phyloP scores from a whole-genome alignment of 805 yeast genomes.

The Metschnikowia corniflorae region DNA sequence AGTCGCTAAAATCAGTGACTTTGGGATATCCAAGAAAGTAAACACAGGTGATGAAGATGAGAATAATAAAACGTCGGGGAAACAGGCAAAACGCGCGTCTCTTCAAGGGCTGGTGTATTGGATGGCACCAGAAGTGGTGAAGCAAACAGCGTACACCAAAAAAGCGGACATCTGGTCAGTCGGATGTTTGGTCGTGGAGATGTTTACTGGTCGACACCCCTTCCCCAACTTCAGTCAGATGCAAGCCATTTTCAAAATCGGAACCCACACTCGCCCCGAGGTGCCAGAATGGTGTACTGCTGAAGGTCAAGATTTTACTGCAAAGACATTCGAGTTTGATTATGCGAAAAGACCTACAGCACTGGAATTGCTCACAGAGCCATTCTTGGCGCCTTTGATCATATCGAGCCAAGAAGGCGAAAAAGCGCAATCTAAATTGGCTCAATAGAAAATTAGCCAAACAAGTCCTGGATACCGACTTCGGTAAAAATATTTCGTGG shows the following conservation, averaged over 20 bases:
- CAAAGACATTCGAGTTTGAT: conserved; percentile 69
- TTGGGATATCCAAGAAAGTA: conserved; percentile 65
- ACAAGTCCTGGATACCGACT: too few species aligned
- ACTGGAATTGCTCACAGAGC: conserved; percentile 58
- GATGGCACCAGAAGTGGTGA: conserved; percentile 99
- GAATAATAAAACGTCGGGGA: conserved; percentile 18
- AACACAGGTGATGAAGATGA: conserved; percentile 22
- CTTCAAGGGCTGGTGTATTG: conserved; percentile 85
- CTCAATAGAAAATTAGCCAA: too few species aligned
- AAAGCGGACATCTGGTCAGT: conserved; percentile 98
- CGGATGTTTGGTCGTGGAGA: conserved; percentile 90
- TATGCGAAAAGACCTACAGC: conserved; percentile 74
- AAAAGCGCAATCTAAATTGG: too few species aligned
- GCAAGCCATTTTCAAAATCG: conserved; percentile 96
- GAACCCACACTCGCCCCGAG: conserved; percentile 77
- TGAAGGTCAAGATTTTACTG: conserved; percentile 64
- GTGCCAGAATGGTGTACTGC: conserved; percentile 71
- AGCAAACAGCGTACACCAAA: conserved; percentile 84
- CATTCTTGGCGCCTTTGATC: conserved; percentile 52
- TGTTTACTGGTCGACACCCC: conserved; percentile 95
- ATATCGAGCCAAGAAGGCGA: conserved; percentile 26
- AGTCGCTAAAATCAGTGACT: conserved; percentile 79
- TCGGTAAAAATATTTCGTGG: background rate
- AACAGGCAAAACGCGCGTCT: conserved; percentile 61
- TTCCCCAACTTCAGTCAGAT: conserved; percentile 91